Evolutionary conservation across 306 rosid species (phyloP), one percentile per base, ranked within the genome.

Genomic region (Quercus robur): DNA sequence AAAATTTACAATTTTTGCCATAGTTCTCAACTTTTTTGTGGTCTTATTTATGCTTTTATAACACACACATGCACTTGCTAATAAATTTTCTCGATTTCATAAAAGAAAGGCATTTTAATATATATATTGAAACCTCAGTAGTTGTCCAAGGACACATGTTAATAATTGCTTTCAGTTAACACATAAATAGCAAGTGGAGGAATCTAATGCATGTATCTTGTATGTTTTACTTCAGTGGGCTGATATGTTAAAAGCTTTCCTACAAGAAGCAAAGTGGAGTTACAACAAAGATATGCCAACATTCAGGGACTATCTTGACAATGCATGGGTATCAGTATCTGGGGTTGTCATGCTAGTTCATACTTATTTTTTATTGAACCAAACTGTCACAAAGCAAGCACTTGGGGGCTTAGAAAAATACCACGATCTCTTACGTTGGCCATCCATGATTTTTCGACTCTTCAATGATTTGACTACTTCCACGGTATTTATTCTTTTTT

Each of bases 391-490:
- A 25, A 62, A 85, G 21, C 81, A 82, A n/a, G 83, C 82, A 46
- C 84, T 88, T 49, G 62, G 75, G 2, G 51, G 78, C 75, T 73
- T 88, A 54, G 57, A 78, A 9, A 82, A 78, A 25, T 63, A 19
- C 71, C 89, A 82, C 12, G 23, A 75, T 51, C 79, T 87, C 30
- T 25, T 86, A 31, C 73, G 68, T 5, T 71, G 71, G 41, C 86
- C 93, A 1, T 84, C 91, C 54, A 23, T 28, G 3, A 86, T 87
- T 75, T 88, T 90, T 52, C 84, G 94, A 44, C 89, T 90, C 17
- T 81, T 79, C 77, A 90, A 92, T 46, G 97, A 92, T 80, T 56
- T 85, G 83, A 89, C 56, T 46, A 90, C 94, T 25, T 87, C 88
- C 0, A 54, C 14, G 89, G 90, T 88, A 75, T 38, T 38, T 1